These are phyloP conservation scores for Paramecium sonneborni DNA, from an alignment of 73 alveolate species.

Conservation along the genomic window DNA sequence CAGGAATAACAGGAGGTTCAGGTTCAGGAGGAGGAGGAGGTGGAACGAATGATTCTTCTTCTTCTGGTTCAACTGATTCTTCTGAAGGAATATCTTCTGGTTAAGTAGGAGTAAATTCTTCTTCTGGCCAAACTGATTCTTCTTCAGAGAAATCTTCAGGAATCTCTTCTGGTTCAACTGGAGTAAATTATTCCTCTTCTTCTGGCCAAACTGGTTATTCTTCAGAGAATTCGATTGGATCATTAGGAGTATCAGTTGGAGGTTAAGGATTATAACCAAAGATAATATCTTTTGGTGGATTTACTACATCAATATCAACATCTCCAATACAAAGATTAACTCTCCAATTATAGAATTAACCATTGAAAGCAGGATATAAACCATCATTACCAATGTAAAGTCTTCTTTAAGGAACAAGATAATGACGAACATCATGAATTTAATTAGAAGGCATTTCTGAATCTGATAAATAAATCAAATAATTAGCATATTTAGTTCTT, in stretches of 20 bases:
- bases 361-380: background rate
- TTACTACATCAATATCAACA: background rate
- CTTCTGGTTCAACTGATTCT: background rate
- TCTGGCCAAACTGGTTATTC: background rate
- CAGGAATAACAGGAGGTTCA: background rate
- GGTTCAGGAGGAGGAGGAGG: background rate
- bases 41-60: background rate
- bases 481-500: background rate
- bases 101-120: too few relatives aligned
- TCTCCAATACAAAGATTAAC: background rate
- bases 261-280: background rate
- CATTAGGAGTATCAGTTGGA: background rate
- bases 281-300: too few relatives aligned
- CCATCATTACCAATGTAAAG: background rate
- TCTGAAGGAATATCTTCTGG: too few relatives aligned
- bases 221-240: background rate
- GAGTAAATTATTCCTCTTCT: slow-evolving; percentile 23
- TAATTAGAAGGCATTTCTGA: too few relatives aligned
- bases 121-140: background rate
- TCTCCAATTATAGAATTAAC: background rate
- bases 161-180: background rate
- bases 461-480: too few relatives aligned
- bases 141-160: background rate
- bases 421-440: background rate
- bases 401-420: background rate